Base-by-base conservation (phyloP, 495 filamentous ascomycete genomes). In the Letharia columbiana region DNA sequence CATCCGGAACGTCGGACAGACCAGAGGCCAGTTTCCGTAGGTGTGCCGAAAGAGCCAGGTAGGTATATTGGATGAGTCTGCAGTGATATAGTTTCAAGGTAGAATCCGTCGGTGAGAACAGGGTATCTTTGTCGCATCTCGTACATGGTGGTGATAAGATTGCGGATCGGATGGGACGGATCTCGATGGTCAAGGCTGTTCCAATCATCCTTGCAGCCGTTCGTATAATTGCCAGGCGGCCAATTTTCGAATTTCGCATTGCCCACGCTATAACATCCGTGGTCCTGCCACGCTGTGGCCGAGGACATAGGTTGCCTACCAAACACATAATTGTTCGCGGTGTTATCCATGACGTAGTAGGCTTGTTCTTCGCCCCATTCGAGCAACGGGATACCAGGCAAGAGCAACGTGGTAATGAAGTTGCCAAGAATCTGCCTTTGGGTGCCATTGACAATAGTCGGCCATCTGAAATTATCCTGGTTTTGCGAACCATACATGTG, bases 391-490 rank as follows among this genome's bases (percentile, higher is more conserved):
- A 81, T 80, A 15, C 81, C 81, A 10, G 81, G 81, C 64, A 83
- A 74, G 52, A 77, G 68, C 60, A 82, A 64, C 28, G 77, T 79
- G 37, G 77, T 73, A 39, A 83, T 75, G 67, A 78, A 81, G 11
- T 78, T 71, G 54, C 74, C 81, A 5, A 83, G 73, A 40, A 80
- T 66, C 62, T 78, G 76, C 35, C 77, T 77, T 49, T 78, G 69
- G 5, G 79, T 81, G 52, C 81, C 81, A 61, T 82, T 79, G 28
- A 69, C 69, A 49, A 83, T 72, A 8, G 79, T 77, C 5, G 81
- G 81, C 81, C 81, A 83, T 5, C 79, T 73, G 69, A 83, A 80
- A 35, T 80, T 78, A 69, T 83, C 81, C 66, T 83, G 81, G 66
- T 82, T 82, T 4, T 79, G 79, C 28, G 76, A 72, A 40, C 81